phyloP scores from a whole-genome alignment of 768 basidiomycete species.

The Baorangia bicolor region DNA sequence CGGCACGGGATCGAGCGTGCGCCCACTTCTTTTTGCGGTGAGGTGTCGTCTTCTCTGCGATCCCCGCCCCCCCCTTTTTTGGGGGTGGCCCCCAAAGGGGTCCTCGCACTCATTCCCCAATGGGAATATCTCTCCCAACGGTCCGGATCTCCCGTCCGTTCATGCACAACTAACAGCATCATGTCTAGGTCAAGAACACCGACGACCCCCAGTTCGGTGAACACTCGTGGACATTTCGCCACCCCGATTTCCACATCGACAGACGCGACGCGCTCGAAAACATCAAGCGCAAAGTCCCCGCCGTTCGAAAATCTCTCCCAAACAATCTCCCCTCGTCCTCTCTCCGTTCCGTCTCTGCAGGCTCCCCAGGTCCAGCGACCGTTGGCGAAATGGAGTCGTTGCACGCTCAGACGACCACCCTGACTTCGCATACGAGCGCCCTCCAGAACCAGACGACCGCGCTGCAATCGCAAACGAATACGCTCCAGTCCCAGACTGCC shows the following conservation, averaged over 20 bases:
- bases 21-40: conserved; percentile 5
- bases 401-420: conserved; percentile 29
- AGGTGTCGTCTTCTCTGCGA: conserved; percentile 2
- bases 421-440: conserved; percentile 30
- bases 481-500: conserved; percentile 31
- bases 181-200: conserved; percentile 67
- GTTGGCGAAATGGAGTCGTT: conserved; percentile 27
- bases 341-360: conserved; percentile 24
- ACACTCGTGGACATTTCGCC: conserved; percentile 55
- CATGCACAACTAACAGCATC: background rate
- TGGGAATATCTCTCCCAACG: background rate
- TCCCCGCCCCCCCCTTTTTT: conserved; percentile 12
- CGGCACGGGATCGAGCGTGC: conserved; percentile 17
- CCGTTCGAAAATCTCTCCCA: conserved; percentile 31
- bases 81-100: conserved; percentile 14
- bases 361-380: conserved; percentile 27
- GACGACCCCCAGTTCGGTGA: conserved; percentile 75
- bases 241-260: conserved; percentile 52
- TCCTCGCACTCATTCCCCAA: background rate
- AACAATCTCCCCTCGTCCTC: conserved; percentile 30
- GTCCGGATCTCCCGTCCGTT: conserved; percentile 1
- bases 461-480: conserved; percentile 29
- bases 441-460: conserved; percentile 31
- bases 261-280: conserved; percentile 57
- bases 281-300: conserved; percentile 61